Evolutionary conservation across 495 filamentous ascomycete genomes (phyloP), one percentile per base, ranked within the genome.

Genomic region (Penicillium subrubescens): DNA sequence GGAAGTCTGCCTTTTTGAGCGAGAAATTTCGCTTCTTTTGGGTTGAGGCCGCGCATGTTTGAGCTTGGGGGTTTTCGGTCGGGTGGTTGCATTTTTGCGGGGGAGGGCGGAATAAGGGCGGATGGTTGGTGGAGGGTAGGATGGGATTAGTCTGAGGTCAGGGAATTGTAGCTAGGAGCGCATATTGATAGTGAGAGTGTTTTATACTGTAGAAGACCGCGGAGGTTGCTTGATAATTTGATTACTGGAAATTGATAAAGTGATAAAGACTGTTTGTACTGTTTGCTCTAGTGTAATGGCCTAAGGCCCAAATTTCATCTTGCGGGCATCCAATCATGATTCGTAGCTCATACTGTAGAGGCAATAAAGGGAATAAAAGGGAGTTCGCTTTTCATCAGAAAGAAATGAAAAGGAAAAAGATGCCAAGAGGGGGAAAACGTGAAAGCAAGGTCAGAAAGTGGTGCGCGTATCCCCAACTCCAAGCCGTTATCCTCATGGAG

Each of bases 1-100:
- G 35, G 43, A 33, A 44, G 8, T 43, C 48, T 57, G 15, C 31
- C 59, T 34, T 61, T 46, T 41, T 0, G 31, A 3, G 56, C 39
- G 63, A 62, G 64, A 43, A 44, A 17, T 67, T 70, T 71, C 33
- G 72, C 71, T 17, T 57, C 51, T 46, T 65, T 64, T 4, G 71
- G 72, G 33, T 60, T 63, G 41, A 76, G 68, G 62, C 71, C 63
- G 37, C 69, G 73, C 55, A 63, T 41, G 58, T 57, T 66, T 31
- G 59, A 43, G 21, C 37, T 19, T 61, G 19, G 17, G 35, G 59
- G 60, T 57, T 57, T 39, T 19, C 27, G 25, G 59, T 63, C 62
- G 58, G 29, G 63, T n/a, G 34, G 31, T 44, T 51, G 51, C 60
- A 62, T 62, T 37, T 56, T 62, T 43, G 60, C n/a, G 39, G 19